Conservation (phyloP, 768 basidiomycete species). For the Rhodocollybia butyracea region DNA sequence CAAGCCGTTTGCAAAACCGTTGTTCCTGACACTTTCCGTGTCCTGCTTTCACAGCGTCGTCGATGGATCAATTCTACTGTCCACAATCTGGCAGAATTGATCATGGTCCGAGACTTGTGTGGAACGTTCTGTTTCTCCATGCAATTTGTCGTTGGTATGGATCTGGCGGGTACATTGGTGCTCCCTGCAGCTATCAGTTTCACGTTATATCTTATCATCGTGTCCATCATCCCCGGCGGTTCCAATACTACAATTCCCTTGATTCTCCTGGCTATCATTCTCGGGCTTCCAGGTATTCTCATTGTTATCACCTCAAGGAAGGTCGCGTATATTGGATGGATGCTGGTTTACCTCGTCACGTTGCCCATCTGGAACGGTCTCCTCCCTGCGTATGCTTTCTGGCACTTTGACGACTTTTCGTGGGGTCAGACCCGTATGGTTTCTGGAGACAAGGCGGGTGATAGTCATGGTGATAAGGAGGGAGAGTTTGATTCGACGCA, state of each 20-base stretch:
- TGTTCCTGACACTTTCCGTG: conserved; percentile 93
- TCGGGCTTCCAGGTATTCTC: conserved; percentile 92
- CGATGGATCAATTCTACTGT: conserved; percentile 99
- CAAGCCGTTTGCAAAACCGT: conserved; percentile 99
- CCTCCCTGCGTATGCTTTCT: conserved; percentile 93
- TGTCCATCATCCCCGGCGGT: conserved; percentile 79
- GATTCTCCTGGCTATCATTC: conserved; percentile 87
- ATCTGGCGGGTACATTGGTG: conserved; percentile 92
- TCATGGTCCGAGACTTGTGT: conserved; percentile 96
- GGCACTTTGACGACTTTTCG: conserved; percentile 98
- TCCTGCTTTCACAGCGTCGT: conserved; percentile 92
- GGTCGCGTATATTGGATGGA: conserved; percentile 94
- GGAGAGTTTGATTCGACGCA: conserved; percentile 95
- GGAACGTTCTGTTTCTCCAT: conserved; percentile 99
- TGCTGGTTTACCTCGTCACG: conserved; percentile 89
- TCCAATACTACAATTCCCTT: conserved; percentile 85
- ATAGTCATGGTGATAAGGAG: conserved; percentile 86
- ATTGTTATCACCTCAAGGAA: conserved; percentile 97
- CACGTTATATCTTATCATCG: conserved; percentile 90
- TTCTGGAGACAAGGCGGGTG: conserved; percentile 65
- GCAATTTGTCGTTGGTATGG: conserved; percentile 99
- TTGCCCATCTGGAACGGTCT: conserved; percentile 97
- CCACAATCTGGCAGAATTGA: conserved; percentile 93
- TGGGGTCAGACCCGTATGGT: conserved; percentile 94
- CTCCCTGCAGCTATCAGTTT: conserved; percentile 97